phyloP scores from a whole-genome alignment of 2,329 filamentous ascomycete genomes.

The Talaromyces pinophilus region DNA sequence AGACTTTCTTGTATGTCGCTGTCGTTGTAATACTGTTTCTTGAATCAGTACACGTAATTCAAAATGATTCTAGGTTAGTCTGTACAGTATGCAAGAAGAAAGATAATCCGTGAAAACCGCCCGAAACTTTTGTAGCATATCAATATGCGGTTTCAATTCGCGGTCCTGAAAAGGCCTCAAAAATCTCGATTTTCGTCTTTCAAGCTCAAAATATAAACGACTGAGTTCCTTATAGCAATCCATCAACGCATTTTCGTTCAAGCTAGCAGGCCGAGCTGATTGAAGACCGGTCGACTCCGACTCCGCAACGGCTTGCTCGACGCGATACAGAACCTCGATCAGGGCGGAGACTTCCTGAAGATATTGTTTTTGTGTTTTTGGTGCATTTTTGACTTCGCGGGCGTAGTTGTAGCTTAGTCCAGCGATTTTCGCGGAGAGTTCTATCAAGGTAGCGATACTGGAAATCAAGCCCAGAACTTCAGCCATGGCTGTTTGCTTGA shows the following conservation, averaged over 20 bases:
- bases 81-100: constrained; percentile 14
- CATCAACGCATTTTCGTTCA: constrained; percentile 12
- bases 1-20: background rate
- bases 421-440: constrained; percentile 1
- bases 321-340: constrained; percentile 14
- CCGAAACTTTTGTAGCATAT: constrained; percentile 14
- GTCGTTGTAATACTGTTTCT: background rate
- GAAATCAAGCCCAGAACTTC: background rate
- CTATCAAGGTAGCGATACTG: background rate
- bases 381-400: constrained; percentile 14
- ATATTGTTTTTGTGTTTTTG: constrained; percentile 17
- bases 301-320: constrained; percentile 7
- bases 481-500: background rate
- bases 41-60: background rate
- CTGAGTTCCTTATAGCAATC: constrained; percentile 11
- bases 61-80: background rate
- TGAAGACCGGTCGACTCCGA: constrained; percentile 9
- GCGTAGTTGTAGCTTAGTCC: constrained; percentile 3
- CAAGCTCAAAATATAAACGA: constrained; percentile 9
- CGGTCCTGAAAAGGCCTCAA: constrained; percentile 9
- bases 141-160: constrained; percentile 8
- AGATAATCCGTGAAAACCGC: constrained; percentile 14
- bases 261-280: background rate
- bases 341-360: constrained; percentile 14
- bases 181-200: constrained; percentile 9